Evolutionary conservation across 2,329 filamentous ascomycete genomes (phyloP), one percentile per base, ranked within the genome.

Genomic region (Neonectria faginata): DNA sequence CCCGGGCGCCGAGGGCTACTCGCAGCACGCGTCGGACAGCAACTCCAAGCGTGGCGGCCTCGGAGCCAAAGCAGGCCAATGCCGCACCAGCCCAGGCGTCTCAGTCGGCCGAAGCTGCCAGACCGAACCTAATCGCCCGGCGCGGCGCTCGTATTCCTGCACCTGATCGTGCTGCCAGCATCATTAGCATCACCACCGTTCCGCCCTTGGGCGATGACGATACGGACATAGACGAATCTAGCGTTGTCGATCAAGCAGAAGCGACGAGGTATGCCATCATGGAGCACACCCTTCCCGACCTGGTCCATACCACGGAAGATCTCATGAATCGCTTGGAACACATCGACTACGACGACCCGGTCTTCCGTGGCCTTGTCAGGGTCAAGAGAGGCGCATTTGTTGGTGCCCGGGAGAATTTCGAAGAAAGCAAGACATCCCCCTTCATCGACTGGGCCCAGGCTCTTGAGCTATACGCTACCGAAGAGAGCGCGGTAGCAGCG

Each of bases 371-470:
- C 11, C 66, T 73, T 20, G 62, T 77, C 10, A 45, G 62, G 16
- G 70, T 76, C 31, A 78, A 75, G 44, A 67, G 72, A 51, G 67
- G 66, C 14, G 57, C 70, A 8, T 78, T 79, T 58, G 64, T 66
- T 29, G 64, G 61, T 31, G 68, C 75, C 31, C 72, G 73, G 7
- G 62, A 69, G 8, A 64, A 71, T 31, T 79, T 74, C 54, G 65
- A 70, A 12, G 57, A 62, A n/a, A 61, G 66, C 6, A 31, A 60
- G 2, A 56, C 62, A 5, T 62, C 58, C 3, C 68, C 71, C 0
- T 76, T 81, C 50, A 70, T 81, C 25, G 71, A 79, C 66, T 69
- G 72, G 54, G 47, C 59, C 9, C 55, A 61, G n/a, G 63, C 65
- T 10, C 14, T 39, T 6, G 60, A 60, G 5, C 22, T 59, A 10